Evolutionary conservation across 2,329 filamentous ascomycete species (phyloP), one percentile per base, ranked within the genome.

Genomic region (Xylariomycetidae sp.): DNA sequence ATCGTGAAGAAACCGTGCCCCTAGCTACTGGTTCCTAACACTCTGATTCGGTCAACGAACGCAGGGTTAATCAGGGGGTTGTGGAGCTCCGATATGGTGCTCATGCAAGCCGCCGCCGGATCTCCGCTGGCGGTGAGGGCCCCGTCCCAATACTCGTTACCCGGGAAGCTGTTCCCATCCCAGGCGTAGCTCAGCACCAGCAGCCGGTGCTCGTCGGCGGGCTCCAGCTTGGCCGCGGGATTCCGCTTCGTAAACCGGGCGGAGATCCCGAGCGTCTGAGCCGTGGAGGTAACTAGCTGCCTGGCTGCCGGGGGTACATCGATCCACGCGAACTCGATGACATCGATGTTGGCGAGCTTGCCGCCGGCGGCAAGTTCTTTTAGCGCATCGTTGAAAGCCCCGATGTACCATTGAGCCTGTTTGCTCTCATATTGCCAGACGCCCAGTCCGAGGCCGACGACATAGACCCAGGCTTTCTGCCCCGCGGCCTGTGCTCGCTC

Each of bases 81-180:
- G 27, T 59, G 56, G 25, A 59, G 43, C 32, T 59, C 51, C 13
- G 46, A 30, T 22, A 59, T 56, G 6, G 50, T 58, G 25, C 50
- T 55, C 54, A 59, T 58, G 20, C 50, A 53, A 3, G 56, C 56
- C 5, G 56, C 54, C 1, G 56, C 56, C 6, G 56, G 54, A 30
- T 58, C 56, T 3, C 56, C 56, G 16, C 51, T 48, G 3, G 33
- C 52, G 1, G 14, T 1, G 4, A 56, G 40, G 3, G 4, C 16
- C 1, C 44, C 48, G 2, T 20, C 9, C 56, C 56, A 59, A 26
- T 55, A 59, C 29, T 57, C 56, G 31, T 59, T 59, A 0, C 56
- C 56, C 0, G 56, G 56, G 27, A 53, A 58, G 1, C 52, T 23
- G 14, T 59, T 59, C 3, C 45, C 51, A 18, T 59, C 56, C 56